Evolutionary conservation across 257 asterid genomes (phyloP), one percentile per base, ranked within the genome.

Genomic region (Perilla frutescens): DNA sequence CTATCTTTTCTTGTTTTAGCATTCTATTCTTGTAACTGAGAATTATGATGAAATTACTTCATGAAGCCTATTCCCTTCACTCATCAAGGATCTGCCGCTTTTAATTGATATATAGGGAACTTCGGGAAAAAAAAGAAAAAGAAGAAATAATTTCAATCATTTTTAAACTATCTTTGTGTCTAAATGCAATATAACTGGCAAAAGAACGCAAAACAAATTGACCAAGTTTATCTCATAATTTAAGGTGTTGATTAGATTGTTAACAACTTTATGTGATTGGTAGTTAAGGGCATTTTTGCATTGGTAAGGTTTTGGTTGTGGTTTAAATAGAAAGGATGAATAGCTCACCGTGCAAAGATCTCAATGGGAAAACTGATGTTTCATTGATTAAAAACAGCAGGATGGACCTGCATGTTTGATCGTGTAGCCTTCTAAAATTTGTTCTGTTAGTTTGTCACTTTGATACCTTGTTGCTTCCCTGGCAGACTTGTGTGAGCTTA

Each of bases 401-500:
- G 43, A 7, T 63, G 11, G 15, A 32, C 31, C 44, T 62, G 58
- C 78, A 29, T 3, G 3, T 32, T 37, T 9, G 0, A 36, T 10
- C 41, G 49, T 37, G 32, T 26, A 62, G 63, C 70, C 62, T 49
- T 62, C 71, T 32, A 44, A n/a, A 58, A 50, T 8, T 48, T 48
- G 2, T 11, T 31, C n/a, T 1, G 34, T 53, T 31, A 32, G 50
- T 20, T 73, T 51, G 29, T 12, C 43, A n/a, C 41, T 39, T 31
- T 37, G 1, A 26, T 39, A 41, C 26, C 65, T 75, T 20, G 44
- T 31, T 63, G 68, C 55, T 76, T 65, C 1, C n/a, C n/a, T 32
- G 32, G 72, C 6, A 10, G 50, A 47, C 68, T 50, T 58, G 70
- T 43, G 43, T 47, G n/a, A 68, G 37, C 37, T 37, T 65, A 61